Base-by-base conservation (phyloP, 108 stramenopile species). In the Epithemia pelagica region DNA sequence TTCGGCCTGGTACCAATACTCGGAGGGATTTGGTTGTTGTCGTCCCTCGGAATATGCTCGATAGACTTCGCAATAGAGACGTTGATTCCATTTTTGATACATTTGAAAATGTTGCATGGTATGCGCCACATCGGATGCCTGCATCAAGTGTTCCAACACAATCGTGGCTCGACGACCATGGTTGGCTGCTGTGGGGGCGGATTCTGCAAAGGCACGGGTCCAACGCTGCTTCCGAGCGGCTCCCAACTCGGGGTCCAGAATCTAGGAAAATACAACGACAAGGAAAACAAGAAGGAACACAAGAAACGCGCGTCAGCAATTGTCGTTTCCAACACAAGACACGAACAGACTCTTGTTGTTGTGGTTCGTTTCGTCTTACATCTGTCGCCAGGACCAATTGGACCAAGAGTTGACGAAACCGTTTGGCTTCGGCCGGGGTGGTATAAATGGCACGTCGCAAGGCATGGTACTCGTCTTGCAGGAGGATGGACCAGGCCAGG, bases 131-230 rank as follows among this genome's bases (percentile, higher is more conserved):
- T 58, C 57, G 7, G 57, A 26, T 7, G 57, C 57, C 23, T 23
- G 25, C 3, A 58, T 23, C 57, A 58, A 3, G 57, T 26, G 26
- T 58, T 58, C 57, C 23, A 23, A 58, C 15, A 58, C 57, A 27
- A 58, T 58, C 15, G 57, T 26, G 5, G 57, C 57, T 20, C 21
- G 76, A 28, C 62, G 74, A 68, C 33, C 29, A 57, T 15, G 32
- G 22, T 32, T 63, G 21, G 30, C 32, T 2, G 27, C 27, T 2
- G 24, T 60, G 27, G 18, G 26, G 8, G 62, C 51, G 52, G 54
- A 32, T 24, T 64, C 73, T 7, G 58, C 72, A 30, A 82, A 82
- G 2, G 75, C 81, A 26, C 73, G 73, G 7, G 72, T 56, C 81
- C 81, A 82, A 1, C 81, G 69, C 10, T 67, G 33, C 31, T 79